These are phyloP conservation scores for Sequoiadendron giganteum DNA, from an alignment of 75 land plant genomes.

Conservation along the genomic window DNA sequence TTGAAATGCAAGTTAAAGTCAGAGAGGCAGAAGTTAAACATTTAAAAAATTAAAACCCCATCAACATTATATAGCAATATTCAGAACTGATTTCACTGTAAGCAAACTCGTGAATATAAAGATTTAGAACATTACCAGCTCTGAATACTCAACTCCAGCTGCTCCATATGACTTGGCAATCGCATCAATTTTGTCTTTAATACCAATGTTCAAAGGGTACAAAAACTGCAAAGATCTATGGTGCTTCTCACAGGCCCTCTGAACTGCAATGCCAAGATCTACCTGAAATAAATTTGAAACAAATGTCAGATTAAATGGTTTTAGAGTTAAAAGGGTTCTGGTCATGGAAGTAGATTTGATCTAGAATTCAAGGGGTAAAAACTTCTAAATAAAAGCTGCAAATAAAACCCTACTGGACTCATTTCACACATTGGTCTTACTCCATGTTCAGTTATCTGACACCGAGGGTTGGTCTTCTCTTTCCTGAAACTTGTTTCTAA, in stretches of 20 bases:
- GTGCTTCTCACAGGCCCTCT: slow-evolving; percentile 89
- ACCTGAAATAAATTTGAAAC: slow-evolving; percentile 54
- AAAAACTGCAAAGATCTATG: slow-evolving; percentile 64
- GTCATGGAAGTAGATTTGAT: background rate
- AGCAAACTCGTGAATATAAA: background rate
- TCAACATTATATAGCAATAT: background rate
- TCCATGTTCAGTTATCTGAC: background rate
- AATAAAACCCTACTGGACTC: background rate
- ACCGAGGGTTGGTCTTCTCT: background rate
- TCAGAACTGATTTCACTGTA: background rate
- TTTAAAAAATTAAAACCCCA: background rate
- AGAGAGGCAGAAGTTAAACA: background rate
- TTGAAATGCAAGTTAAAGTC: background rate
- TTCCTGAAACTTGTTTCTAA: background rate
- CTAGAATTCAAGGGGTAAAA: background rate
- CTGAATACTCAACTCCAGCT: slow-evolving; percentile 84
- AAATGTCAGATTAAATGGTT: background rate
- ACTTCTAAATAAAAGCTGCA: background rate
- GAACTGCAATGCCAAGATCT: slow-evolving; percentile 89
- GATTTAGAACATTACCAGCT: slow-evolving; percentile 51
- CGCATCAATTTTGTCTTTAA: slow-evolving; percentile 90
- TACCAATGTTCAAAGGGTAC: slow-evolving; percentile 80
- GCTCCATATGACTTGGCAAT: slow-evolving; percentile 98
- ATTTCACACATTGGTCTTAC: background rate
- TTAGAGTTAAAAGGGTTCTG: background rate